These are phyloP conservation scores for Auriscalpium vulgare DNA, from an alignment of 768 basidiomycete genomes.

Conservation along the genomic window DNA sequence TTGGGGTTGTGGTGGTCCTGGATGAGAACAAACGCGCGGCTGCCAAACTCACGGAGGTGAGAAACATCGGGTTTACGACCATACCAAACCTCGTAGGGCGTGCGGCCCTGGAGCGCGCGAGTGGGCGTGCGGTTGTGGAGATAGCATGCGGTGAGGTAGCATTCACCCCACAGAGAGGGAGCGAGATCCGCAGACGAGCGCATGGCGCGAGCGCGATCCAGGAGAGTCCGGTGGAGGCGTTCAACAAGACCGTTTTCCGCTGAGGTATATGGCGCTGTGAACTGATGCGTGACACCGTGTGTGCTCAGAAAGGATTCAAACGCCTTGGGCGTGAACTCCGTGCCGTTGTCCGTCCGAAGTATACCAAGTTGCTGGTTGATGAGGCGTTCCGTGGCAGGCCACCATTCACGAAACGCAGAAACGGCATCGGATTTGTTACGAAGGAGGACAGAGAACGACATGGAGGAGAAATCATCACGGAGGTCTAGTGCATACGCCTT, in stretches of 20 bases:
- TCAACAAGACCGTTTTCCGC: not conserved
- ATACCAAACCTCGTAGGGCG: not conserved
- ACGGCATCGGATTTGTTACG: not conserved
- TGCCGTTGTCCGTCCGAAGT: too few species aligned
- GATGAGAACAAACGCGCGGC: not conserved
- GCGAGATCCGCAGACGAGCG: not conserved
- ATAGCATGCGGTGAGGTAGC: not conserved
- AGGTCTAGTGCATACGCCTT: not conserved
- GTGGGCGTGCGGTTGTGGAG: not conserved
- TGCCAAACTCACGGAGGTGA: not conserved
- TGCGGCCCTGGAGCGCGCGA: not conserved
- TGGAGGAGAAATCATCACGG: not conserved
- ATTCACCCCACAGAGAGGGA: not conserved
- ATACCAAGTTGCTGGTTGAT: not conserved
- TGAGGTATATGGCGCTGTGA: constrained; percentile 1
- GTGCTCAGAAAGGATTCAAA: too few species aligned
- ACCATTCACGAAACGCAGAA: not conserved
- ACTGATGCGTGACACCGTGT: not conserved
- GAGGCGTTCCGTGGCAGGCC: not conserved
- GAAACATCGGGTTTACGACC: not conserved
- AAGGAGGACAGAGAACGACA: not conserved
- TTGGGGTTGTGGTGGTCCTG: not conserved
- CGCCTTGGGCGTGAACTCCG: too few species aligned
- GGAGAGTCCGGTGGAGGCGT: not conserved
- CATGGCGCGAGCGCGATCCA: not conserved